These are phyloP conservation scores for Pleurotus platypus DNA, from an alignment of 768 basidiomycete species.

Conservation along the genomic window DNA sequence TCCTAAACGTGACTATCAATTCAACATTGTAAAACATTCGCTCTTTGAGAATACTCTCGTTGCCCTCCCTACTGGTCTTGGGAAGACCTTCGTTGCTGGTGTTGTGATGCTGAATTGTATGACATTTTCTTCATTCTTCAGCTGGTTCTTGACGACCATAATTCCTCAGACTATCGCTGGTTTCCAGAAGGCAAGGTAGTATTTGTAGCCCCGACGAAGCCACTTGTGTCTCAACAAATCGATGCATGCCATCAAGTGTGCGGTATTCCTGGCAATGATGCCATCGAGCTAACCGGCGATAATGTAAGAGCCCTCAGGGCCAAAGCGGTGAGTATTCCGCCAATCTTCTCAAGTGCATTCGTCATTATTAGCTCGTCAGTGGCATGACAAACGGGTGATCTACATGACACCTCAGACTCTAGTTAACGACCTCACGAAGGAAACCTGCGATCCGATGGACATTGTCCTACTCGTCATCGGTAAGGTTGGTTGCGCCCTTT, in stretches of 20 bases:
- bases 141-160: conserved; percentile 5
- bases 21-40: conserved; percentile 81
- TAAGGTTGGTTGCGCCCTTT: conserved; percentile 22
- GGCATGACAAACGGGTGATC: conserved; percentile 81
- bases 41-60: conserved; percentile 94
- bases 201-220: conserved; percentile 95
- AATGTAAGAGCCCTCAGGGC: conserved; percentile 50
- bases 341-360: not conserved
- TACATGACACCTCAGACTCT: conserved; percentile 97
- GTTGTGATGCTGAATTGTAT: conserved; percentile 94
- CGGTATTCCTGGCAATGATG: conserved; percentile 86
- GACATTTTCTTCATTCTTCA: conserved; percentile 7
- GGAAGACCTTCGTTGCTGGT: conserved; percentile 97
- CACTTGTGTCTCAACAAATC: conserved; percentile 93
- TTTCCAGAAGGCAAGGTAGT: conserved; percentile 89
- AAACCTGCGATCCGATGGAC: conserved; percentile 72
- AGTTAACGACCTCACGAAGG: conserved; percentile 75
- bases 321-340: conserved; percentile 44
- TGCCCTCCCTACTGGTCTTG: conserved; percentile 91
- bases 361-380: conserved; percentile 36
- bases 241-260: conserved; percentile 90
- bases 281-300: conserved; percentile 83
- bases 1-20: conserved; percentile 90
- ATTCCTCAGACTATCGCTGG: conserved; percentile 76
- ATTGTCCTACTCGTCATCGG: conserved; percentile 89